Evolutionary conservation across 306 rosid genomes (phyloP).

Genomic region (Glycine tomentella): DNA sequence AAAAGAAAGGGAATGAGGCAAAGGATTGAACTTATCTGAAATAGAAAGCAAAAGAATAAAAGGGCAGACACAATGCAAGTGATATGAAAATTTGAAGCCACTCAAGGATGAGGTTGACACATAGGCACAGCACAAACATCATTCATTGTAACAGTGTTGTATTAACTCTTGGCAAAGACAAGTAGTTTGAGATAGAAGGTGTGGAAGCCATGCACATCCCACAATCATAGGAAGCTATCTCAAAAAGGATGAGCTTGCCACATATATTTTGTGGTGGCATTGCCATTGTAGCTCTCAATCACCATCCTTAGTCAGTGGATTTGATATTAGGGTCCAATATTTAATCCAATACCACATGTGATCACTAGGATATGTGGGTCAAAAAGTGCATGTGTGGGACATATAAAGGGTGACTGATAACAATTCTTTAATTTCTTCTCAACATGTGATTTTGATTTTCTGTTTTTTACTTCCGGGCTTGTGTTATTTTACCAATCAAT

Average conservation of each 20-base stretch:
- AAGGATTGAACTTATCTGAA: background rate
- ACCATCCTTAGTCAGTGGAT: constrained; percentile 8
- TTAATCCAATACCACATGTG: constrained; percentile 32
- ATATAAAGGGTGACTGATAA: background rate
- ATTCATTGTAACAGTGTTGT: constrained; percentile 30
- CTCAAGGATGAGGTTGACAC: constrained; percentile 42
- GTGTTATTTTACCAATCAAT: background rate
- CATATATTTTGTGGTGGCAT: constrained; percentile 14
- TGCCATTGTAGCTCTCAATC: background rate
- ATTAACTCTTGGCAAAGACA: background rate
- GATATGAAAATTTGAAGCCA: background rate
- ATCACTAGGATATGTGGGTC: constrained; percentile 42
- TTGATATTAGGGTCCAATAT: constrained; percentile 30
- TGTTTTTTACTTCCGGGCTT: background rate
- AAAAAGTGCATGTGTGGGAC: constrained; percentile 28
- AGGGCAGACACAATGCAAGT: constrained; percentile 1
- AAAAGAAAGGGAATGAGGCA: background rate
- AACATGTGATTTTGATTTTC: background rate
- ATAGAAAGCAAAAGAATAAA: background rate
- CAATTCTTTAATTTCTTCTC: background rate
- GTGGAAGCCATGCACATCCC: constrained; percentile 12
- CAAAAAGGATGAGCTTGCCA: constrained; percentile 45
- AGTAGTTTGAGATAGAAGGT: constrained; percentile 1
- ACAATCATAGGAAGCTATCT: constrained; percentile 10
- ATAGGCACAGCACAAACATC: constrained; percentile 30